These are phyloP conservation scores for Bipolaris victoriae DNA, from an alignment of 2,329 filamentous ascomycete species.

Conservation along the genomic window DNA sequence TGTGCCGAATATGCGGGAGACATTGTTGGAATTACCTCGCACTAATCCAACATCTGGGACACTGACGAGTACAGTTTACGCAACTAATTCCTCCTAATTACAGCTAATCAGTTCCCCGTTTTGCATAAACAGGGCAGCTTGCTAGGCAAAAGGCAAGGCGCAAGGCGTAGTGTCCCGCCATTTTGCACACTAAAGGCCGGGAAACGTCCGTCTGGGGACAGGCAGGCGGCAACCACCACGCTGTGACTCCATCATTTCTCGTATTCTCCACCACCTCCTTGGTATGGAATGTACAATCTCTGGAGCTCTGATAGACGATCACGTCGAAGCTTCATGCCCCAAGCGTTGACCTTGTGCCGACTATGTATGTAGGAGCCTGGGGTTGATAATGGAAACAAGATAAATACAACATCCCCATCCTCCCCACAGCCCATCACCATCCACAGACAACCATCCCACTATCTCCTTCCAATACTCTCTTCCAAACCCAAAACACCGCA, in stretches of 20 bases:
- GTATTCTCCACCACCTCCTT: not conserved
- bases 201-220: too few species aligned
- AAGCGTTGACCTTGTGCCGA: not conserved
- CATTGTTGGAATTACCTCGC: not conserved
- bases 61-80: not conserved
- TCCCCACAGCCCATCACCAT: not conserved
- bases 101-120: not conserved
- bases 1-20: not conserved
- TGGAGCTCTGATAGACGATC: not conserved
- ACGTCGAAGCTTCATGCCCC: not conserved
- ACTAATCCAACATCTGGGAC: not conserved
- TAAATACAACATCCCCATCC: not conserved
- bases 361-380: not conserved
- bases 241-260: not conserved
- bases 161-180: not conserved
- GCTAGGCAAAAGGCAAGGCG: not conserved
- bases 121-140: not conserved
- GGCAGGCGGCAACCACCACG: not conserved
- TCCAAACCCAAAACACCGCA: not conserved
- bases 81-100: not conserved
- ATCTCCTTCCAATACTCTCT: constrained; percentile 3
- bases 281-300: not conserved
- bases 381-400: too few species aligned
- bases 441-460: not conserved
- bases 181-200: too few species aligned